A percentile compares a stretch with the other conserved stretches of the same genome.
These are phyloP conservation scores for Ophiostoma ulmi DNA, from an alignment of 2,329 filamentous ascomycete species.

Conservation along the genomic window DNA sequence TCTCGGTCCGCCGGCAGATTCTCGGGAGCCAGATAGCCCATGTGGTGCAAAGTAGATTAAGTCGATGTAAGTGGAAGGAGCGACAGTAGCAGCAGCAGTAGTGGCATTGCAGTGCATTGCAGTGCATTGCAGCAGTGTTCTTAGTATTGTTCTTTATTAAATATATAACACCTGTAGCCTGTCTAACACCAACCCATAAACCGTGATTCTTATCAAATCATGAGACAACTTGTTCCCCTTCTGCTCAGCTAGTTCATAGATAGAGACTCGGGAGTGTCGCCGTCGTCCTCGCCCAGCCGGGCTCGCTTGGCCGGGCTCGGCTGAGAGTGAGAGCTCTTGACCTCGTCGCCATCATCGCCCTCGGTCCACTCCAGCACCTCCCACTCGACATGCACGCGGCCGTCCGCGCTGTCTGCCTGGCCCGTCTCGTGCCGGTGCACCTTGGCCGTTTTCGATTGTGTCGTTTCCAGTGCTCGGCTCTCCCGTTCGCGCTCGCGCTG, in stretches of 20 bases:
- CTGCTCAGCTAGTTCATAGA: slow-evolving; percentile 22
- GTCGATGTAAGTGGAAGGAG: slow-evolving; percentile 3
- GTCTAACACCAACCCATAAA: not conserved
- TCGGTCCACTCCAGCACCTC: slow-evolving; percentile 72
- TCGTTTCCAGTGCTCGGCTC: not conserved
- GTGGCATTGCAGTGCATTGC: not conserved
- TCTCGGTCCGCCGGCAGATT: slow-evolving; percentile 10
- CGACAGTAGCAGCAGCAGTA: not conserved
- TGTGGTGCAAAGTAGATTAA: not conserved
- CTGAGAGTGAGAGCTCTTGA: slow-evolving; percentile 36
- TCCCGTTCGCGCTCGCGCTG: slow-evolving; percentile 10
- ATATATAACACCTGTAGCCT: not conserved
- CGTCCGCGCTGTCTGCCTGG: slow-evolving; percentile 49
- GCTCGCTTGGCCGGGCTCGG: slow-evolving; percentile 44
- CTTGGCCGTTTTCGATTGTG: not conserved
- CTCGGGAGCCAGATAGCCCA: not conserved
- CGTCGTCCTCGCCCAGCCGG: slow-evolving; percentile 40
- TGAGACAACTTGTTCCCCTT: not conserved
- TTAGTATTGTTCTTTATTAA: not conserved
- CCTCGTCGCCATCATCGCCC: slow-evolving; percentile 31
- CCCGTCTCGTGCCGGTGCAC: slow-evolving; percentile 22
- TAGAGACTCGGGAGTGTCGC: slow-evolving; percentile 15
- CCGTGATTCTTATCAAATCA: too few species aligned
- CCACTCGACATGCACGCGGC: slow-evolving; percentile 68
- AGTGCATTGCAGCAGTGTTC: not conserved